Percentiles rank a stretch among this genome's conserved stretches.
These are phyloP conservation scores for Bryopsis sp. DNA, from an alignment of 139 green algal genomes.

Conservation along the genomic window DNA sequence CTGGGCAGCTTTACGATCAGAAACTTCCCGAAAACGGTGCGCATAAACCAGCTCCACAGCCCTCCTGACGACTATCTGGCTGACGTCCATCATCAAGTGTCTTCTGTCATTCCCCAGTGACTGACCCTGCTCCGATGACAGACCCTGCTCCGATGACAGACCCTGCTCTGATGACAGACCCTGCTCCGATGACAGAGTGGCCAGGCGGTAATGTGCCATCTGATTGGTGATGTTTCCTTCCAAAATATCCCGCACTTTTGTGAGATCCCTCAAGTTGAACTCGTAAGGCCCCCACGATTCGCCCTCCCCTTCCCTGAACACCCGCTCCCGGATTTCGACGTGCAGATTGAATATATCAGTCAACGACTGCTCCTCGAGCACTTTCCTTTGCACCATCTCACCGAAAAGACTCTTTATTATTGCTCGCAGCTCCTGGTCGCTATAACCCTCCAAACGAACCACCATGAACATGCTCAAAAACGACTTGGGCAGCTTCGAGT, in stretches of 20 bases:
- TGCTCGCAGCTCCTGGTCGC: constrained; percentile 20
- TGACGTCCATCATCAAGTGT: background rate
- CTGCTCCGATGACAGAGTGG: background rate
- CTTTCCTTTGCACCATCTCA: background rate
- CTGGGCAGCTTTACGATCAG: background rate
- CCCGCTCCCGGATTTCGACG: too few species aligned
- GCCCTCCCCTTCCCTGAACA: background rate
- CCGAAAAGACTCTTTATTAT: constrained; percentile 26
- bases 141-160: too few species aligned
- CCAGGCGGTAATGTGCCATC: constrained; percentile 22
- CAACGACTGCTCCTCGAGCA: background rate
- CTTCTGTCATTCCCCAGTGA: background rate
- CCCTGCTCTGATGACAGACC: too few species aligned
- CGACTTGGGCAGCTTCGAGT: constrained; percentile 24
- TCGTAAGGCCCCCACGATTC: constrained; percentile 16
- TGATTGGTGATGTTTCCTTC: constrained; percentile 24
- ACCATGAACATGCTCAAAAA: constrained; percentile 23
- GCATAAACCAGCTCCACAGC: constrained; percentile 2
- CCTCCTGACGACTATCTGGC: background rate
- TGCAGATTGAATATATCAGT: background rate
- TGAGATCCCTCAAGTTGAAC: constrained; percentile 35
- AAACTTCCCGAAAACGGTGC: background rate
- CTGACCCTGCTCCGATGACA: background rate
- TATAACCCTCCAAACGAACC: constrained; percentile 19
- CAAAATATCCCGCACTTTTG: constrained; percentile 29